A percentile compares a stretch with the other conserved stretches of the same genome.
Evolutionary conservation across 345 rosid species (phyloP).

Genomic region (Gossypium anomalum): DNA sequence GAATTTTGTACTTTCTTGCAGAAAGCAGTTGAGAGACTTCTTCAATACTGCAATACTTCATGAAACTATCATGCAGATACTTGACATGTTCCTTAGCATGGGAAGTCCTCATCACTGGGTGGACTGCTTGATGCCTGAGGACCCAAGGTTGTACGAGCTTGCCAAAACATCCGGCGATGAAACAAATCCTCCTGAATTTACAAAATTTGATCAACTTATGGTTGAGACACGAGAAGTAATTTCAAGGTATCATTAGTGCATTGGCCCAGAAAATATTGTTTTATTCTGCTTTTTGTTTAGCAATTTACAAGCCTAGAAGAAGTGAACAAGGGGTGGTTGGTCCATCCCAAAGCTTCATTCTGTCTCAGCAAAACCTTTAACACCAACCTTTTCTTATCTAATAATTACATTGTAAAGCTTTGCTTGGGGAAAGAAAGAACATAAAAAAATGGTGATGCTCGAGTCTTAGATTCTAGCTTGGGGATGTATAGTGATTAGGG

Average conservation of each 20-base stretch:
- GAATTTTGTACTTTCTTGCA: slow-evolving; percentile 33
- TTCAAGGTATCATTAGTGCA: slow-evolving; percentile 50
- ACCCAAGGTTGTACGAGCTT: slow-evolving; percentile 31
- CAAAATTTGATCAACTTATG: slow-evolving; percentile 75
- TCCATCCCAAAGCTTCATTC: neutral
- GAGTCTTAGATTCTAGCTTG: neutral
- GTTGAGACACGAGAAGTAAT: slow-evolving; percentile 70
- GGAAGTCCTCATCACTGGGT: slow-evolving; percentile 78
- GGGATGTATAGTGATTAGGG: neutral
- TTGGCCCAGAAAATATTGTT: neutral
- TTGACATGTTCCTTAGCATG: slow-evolving; percentile 68
- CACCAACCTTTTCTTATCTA: neutral
- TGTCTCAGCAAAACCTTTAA: neutral
- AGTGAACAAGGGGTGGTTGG: neutral
- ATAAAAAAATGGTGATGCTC: neutral
- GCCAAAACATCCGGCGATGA: slow-evolving; percentile 30
- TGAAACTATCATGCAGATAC: slow-evolving; percentile 61
- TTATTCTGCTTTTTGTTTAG: neutral
- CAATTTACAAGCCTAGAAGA: neutral
- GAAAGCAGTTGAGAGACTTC: slow-evolving; percentile 72
- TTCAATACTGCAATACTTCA: slow-evolving; percentile 44
- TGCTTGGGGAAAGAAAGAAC: neutral
- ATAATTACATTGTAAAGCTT: neutral
- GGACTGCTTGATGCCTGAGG: slow-evolving; percentile 69
- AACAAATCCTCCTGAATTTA: slow-evolving; percentile 26